Base-by-base conservation (phyloP, 2,329 filamentous ascomycete genomes). In the Pochonia chlamydosporia region DNA sequence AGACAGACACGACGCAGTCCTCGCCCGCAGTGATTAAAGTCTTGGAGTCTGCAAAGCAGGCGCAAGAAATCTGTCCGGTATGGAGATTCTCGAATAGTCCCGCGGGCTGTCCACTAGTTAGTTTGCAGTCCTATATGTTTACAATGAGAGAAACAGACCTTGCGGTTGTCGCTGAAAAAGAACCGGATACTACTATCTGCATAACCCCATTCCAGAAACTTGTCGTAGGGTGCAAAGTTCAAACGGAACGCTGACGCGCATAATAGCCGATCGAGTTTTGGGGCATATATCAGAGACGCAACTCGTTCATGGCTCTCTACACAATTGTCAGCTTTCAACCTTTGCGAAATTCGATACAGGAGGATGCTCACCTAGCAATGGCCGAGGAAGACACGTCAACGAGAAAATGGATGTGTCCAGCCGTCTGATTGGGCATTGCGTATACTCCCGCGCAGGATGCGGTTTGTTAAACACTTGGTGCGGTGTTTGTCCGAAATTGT, bases 401-500 rank as follows among this genome's bases (percentile, higher is more conserved):
- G 82, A 84, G 54, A 89, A 84, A 1, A 89, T 83, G 1, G 85
- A 79, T 0, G 81, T 86, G 63, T 99, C 92, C 0, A 99, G 73
- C 47, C 89, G 79, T 48, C 80, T 81, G 3, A 78, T 71, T 5
- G 81, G 82, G 46, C 82, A 79, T 20, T 79, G 73, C 4, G 77
- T 68, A 47, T 87, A 78, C 54, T 95, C 90, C 13, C 85, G 80
- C n/a, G 79, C 70, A 3, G 87, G 84, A 64, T 99, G 93, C 11
- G 86, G 76, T 49, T 85, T 85, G 39, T 82, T 79, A 63, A 97
- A 99, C 14, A 97, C 86, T 63, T 99, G 95, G 57, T 95, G 87
- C 2, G 95, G 93, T 2, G 95, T 99, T 64, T 99, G 93, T 1
- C 93, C 93, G 65, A 99, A 99, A 58, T 97, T 97, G 67, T 99